Conservation (phyloP, 495 filamentous ascomycete species). For the Hypoxylon rickii region DNA sequence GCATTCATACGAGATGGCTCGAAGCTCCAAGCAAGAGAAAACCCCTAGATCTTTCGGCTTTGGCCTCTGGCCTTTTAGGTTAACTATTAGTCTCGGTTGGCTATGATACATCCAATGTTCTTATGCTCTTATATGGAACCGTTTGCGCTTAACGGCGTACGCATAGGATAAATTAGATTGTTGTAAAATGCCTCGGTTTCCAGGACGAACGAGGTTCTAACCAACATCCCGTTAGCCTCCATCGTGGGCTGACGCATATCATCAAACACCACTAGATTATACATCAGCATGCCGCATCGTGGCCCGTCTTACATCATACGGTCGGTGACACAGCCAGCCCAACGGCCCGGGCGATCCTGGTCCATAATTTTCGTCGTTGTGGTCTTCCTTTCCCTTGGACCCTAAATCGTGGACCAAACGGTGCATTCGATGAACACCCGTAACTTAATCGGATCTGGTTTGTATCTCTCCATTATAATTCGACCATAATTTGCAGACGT, state of each 20-base stretch:
- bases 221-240: no score
- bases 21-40: conserved; percentile 11
- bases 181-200: no score
- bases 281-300: not conserved
- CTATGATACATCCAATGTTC: no score
- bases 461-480: conserved; percentile 6
- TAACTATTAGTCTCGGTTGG: no score
- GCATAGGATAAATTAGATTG: no score
- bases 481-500: conserved; percentile 3
- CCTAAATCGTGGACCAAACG: no score
- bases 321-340: not conserved
- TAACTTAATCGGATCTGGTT: conserved; percentile 22
- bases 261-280: no score
- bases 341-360: not conserved
- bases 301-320: conserved; percentile 13
- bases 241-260: no score
- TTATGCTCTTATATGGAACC: not conserved
- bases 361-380: not conserved
- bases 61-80: no score
- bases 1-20: conserved; percentile 2
- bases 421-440: conserved; percentile 10
- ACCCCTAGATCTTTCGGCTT: not conserved
- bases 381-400: no score
- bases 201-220: no score
- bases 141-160: not conserved